Evolutionary conservation across 2,329 filamentous ascomycete genomes (phyloP), one percentile per base, ranked within the genome.

Genomic region (Talaromyces amestolkiae): DNA sequence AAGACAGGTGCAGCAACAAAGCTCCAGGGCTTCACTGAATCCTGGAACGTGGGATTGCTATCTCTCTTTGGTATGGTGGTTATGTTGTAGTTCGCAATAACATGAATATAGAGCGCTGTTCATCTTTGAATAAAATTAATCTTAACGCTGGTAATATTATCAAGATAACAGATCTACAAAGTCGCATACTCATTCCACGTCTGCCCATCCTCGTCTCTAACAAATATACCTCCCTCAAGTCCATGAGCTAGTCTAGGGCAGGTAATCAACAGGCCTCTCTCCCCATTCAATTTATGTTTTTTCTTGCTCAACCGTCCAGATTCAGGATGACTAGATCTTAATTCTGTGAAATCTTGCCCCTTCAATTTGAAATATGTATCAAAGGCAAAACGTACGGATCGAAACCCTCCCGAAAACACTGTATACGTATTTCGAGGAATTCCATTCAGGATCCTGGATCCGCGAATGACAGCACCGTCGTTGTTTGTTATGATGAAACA

Each of bases 41-140:
- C 39, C 6, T 63, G 61, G 49, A 37, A 37, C 45, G 17, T 47
- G 6, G 51, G 61, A n/a, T 24, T 63, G 13, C 39, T 63, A 17
- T 47, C 37, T 13, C 11, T 63, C 3, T 17, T 53, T 15, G 51
- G 37, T 10, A 17, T 63, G 19, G 33, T 19, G 27, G 19, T 27
- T 63, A 19, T 56, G 24, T 11, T 63, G 33, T 63, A 49, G 54
- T 8, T 13, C 33, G 13, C 13, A 8, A n/a, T 58, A 43, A 3
- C n/a, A 54, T 5, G 6, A 37, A 37, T 2, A 35, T 11, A 54
- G 1, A 54, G 11, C 2, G 27, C 1, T 31, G 6, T 31, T 7
- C 27, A 31, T 31, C 27, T 1, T 6, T 7, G 6, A 8, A 7
- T 31, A 7, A 31, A 31, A 31, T 8, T 31, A 11, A 37, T 54